phyloP scores from a whole-genome alignment of 2,329 filamentous ascomycete species.

The Aureobasidium subglaciale region DNA sequence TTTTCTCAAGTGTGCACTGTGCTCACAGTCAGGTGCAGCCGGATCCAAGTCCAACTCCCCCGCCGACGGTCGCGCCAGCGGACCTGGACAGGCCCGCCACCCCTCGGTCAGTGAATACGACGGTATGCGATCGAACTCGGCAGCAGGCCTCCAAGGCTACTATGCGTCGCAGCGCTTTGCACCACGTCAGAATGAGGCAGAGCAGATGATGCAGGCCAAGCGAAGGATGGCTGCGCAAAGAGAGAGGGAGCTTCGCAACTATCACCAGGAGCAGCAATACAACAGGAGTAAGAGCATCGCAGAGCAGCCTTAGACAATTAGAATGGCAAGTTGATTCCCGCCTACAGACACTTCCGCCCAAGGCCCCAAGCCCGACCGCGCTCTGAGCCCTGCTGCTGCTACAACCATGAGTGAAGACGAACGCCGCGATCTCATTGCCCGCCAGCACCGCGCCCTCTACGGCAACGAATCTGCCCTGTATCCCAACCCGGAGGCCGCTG shows the following conservation, averaged over 20 bases:
- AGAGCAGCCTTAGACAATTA: slow-evolving; percentile 23
- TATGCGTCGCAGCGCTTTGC: slow-evolving; percentile 92
- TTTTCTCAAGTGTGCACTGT: neutral
- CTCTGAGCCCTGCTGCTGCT: slow-evolving; percentile 66
- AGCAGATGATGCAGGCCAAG: slow-evolving; percentile 99
- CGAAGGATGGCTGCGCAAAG: slow-evolving; percentile 98
- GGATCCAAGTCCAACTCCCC: slow-evolving; percentile 12
- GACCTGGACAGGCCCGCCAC: slow-evolving; percentile 59
- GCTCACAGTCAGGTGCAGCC: neutral
- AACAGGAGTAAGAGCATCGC: slow-evolving; percentile 83
- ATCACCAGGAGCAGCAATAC: slow-evolving; percentile 99
- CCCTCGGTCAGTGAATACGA: slow-evolving; percentile 84
- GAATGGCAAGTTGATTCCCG: slow-evolving; percentile 28
- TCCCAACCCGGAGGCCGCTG: slow-evolving; percentile 61
- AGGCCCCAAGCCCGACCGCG: slow-evolving; percentile 71
- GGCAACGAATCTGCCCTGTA: slow-evolving; percentile 64
- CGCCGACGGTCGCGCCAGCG: slow-evolving; percentile 41
- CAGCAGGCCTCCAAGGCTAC: slow-evolving; percentile 81
- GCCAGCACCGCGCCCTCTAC: slow-evolving; percentile 91
- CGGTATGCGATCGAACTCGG: slow-evolving; percentile 62
- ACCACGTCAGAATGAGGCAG: slow-evolving; percentile 80
- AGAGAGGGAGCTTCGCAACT: slow-evolving; percentile 97
- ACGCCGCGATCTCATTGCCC: slow-evolving; percentile 88
- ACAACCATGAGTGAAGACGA: slow-evolving; percentile 87
- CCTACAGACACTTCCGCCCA: slow-evolving; percentile 53